These are phyloP conservation scores for Lodderomyces oxycetoniae DNA, from an alignment of 1,139 yeast species.

Conservation along the genomic window DNA sequence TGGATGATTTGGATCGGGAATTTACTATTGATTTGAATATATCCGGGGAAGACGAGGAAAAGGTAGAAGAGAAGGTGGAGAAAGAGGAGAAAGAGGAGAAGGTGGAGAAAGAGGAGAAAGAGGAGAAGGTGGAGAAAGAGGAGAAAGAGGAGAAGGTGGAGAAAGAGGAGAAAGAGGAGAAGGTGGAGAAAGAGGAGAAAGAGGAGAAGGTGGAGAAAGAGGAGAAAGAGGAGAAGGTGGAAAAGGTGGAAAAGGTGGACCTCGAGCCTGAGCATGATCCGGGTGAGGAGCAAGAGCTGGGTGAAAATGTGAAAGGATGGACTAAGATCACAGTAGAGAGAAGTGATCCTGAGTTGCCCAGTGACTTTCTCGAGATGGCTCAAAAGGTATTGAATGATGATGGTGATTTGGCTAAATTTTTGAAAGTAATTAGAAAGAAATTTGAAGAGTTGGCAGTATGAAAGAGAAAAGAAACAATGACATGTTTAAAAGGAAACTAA, in stretches of 20 bases:
- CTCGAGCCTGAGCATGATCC: no score
- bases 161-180: conserved; percentile 15
- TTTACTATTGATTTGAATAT: conserved; percentile 37
- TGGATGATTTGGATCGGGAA: conserved; percentile 32
- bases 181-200: conserved; percentile 18
- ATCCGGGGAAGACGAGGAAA: conserved; percentile 27
- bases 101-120: not conserved
- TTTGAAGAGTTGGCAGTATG: conserved; percentile 12
- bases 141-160: not conserved
- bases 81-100: not conserved
- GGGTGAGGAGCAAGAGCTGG: not conserved
- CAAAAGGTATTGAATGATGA: conserved; percentile 31
- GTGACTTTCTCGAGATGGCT: conserved; percentile 18
- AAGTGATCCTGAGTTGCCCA: conserved; percentile 30
- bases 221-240: not conserved
- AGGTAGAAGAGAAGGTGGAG: conserved; percentile 21
- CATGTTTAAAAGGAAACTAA: no score
- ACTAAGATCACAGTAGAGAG: conserved; percentile 28
- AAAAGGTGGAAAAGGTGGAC: no score
- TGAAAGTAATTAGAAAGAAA: conserved; percentile 29
- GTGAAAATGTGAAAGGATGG: conserved; percentile 16
- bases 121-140: not conserved
- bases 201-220: not conserved
- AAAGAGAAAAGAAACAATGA: no score
- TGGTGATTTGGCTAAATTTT: conserved; percentile 35